Conservation (phyloP, 2,329 filamentous ascomycete genomes). For the Beauveria brongniartii region DNA sequence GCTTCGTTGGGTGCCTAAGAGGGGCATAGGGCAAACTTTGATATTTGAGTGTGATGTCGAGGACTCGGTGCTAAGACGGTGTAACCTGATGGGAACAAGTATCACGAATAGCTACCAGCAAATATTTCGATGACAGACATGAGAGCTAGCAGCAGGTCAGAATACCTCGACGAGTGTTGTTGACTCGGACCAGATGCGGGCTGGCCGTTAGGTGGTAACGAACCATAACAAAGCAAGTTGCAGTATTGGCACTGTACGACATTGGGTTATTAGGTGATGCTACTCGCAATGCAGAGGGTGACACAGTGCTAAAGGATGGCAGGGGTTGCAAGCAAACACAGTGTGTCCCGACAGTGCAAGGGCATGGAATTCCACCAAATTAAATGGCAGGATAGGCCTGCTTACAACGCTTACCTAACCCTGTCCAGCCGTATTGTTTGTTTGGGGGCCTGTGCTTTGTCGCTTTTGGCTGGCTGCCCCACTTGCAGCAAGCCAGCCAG, state of each 20-base stretch:
- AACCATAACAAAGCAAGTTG: not conserved
- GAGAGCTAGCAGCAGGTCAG: not conserved
- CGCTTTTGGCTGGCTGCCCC: not conserved
- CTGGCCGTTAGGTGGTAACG: not conserved
- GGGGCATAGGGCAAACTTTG: not conserved
- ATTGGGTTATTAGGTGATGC: no score
- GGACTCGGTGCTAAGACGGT: not conserved
- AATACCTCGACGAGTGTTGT: slow-evolving; percentile 9
- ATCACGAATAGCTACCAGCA: not conserved
- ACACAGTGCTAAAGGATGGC: not conserved
- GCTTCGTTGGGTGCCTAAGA: not conserved
- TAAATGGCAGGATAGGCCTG: slow-evolving; percentile 11
- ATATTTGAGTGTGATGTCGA: not conserved
- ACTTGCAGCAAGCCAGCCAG: slow-evolving; percentile 8
- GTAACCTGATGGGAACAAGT: not conserved
- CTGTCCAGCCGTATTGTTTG: slow-evolving; percentile 14
- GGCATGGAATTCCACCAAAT: slow-evolving; percentile 20
- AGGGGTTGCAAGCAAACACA: slow-evolving; percentile 2
- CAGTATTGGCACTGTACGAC: not conserved
- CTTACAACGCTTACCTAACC: slow-evolving; percentile 21
- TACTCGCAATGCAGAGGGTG: not conserved
- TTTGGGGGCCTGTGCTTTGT: not conserved
- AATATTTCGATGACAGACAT: not conserved
- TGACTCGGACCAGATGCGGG: slow-evolving; percentile 1
- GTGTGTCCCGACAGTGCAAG: not conserved